A percentile compares a stretch with the other conserved stretches of the same genome.
Evolutionary conservation across 225 moss, liverwort and hornwort species (phyloP).

Genomic region (Polytrichum formosum): DNA sequence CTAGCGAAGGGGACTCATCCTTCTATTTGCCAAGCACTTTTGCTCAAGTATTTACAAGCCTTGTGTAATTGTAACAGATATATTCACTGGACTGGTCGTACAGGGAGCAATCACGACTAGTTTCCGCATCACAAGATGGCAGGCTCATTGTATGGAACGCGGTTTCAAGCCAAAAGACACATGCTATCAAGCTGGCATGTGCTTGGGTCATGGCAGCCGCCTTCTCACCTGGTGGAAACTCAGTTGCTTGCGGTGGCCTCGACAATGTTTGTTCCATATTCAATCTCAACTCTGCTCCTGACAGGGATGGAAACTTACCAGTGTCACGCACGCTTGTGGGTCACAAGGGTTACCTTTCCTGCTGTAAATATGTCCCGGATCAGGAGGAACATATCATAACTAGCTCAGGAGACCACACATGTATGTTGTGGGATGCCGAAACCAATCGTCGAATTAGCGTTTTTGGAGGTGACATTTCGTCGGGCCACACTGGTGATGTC

Average conservation of each 20-base stretch:
- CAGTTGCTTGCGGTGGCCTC: slow-evolving; percentile 88
- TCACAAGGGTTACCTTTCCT: slow-evolving; percentile 85
- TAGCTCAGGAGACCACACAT: slow-evolving; percentile 93
- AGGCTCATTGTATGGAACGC: slow-evolving; percentile 99
- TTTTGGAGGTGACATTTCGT: slow-evolving; percentile 76
- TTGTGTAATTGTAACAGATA: slow-evolving; percentile 44
- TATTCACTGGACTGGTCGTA: slow-evolving; percentile 95
- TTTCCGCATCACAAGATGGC: slow-evolving; percentile 92
- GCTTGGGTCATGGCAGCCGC: slow-evolving; percentile 98
- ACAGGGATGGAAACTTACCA: slow-evolving; percentile 70
- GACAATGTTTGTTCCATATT: slow-evolving; percentile 97
- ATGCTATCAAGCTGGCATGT: slow-evolving; percentile 88
- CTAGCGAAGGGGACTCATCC: not conserved
- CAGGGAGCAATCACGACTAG: slow-evolving; percentile 83
- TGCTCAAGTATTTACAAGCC: no score
- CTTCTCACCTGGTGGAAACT: slow-evolving; percentile 77
- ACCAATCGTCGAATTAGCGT: slow-evolving; percentile 49
- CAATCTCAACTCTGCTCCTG: slow-evolving; percentile 61
- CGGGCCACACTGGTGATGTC: slow-evolving; percentile 85
- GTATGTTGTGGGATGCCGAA: slow-evolving; percentile 87
- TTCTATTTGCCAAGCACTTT: no score
- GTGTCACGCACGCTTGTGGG: slow-evolving; percentile 63
- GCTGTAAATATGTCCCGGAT: slow-evolving; percentile 84
- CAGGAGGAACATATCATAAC: slow-evolving; percentile 78
- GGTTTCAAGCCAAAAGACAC: slow-evolving; percentile 92